Conservation (phyloP, 768 basidiomycete genomes). For the Rubroboletus satanas region DNA sequence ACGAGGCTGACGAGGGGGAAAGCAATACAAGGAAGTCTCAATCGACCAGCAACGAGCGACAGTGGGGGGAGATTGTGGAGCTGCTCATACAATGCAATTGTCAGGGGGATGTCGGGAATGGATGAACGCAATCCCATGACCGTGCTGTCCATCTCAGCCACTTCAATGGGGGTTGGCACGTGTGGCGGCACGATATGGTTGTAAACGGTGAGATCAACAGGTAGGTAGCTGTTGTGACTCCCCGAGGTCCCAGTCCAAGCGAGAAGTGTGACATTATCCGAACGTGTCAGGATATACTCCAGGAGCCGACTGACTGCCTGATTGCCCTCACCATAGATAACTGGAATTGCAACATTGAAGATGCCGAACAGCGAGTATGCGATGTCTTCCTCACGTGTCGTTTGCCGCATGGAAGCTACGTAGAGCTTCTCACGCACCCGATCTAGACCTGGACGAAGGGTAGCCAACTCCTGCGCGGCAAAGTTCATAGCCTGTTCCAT, state of each 20-base stretch:
- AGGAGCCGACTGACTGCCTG: neutral
- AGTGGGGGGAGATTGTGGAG: neutral
- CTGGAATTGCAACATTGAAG: neutral
- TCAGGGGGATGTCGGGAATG: neutral
- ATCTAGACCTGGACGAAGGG: constrained; percentile 1
- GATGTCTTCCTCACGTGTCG: neutral
- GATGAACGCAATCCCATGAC: too few species aligned
- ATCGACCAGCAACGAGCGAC: neutral
- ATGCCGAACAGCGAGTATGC: neutral
- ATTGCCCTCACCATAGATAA: neutral
- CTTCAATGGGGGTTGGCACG: neutral
- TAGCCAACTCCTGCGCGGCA: neutral
- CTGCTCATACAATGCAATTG: neutral
- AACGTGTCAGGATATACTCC: neutral
- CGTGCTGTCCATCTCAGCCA: neutral
- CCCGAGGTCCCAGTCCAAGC: neutral
- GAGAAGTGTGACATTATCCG: neutral
- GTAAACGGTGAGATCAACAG: neutral
- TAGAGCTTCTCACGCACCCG: neutral
- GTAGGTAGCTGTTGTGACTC: neutral
- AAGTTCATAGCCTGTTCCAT: neutral
- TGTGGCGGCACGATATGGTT: neutral
- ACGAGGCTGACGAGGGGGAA: neutral
- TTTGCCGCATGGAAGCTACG: neutral
- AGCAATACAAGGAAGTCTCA: neutral